Evolutionary conservation across 306 rosid genomes (phyloP).

Genomic region (Sophora flavescens): DNA sequence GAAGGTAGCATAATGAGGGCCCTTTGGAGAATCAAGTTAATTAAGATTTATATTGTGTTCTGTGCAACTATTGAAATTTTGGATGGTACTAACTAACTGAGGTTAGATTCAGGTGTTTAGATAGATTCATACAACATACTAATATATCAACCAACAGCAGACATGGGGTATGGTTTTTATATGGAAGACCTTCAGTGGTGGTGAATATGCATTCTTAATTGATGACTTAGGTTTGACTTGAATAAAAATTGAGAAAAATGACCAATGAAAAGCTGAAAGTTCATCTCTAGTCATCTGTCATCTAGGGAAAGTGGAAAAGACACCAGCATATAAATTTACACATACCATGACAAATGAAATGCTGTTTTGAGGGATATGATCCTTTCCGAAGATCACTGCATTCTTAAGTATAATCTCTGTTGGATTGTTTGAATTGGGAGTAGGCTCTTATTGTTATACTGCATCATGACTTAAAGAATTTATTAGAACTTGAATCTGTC

Average conservation of each 20-base stretch:
- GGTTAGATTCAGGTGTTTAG: not conserved
- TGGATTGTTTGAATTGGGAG: not conserved
- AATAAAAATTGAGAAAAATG: conserved; percentile 27
- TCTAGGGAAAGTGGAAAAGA: not conserved
- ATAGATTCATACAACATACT: not conserved
- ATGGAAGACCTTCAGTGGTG: conserved; percentile 13
- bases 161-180: not conserved
- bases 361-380: conserved; percentile 6
- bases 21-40: not conserved
- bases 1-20: conserved; percentile 6
- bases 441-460: not conserved
- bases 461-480: not conserved
- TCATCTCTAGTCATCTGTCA: too few relatives aligned
- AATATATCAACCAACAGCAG: not conserved
- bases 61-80: not conserved
- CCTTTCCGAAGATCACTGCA: not conserved
- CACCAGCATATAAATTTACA: not conserved
- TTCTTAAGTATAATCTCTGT: not conserved
- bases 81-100: conserved; percentile 15
- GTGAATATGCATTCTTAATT: not conserved
- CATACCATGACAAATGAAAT: not conserved
- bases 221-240: not conserved
- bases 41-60: conserved; percentile 2
- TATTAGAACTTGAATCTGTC: conserved; percentile 8
- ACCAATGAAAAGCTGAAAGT: not conserved